Evolutionary conservation across 129 eudicot species (phyloP), one percentile per base, ranked within the genome.

Genomic region (Chrysanthemum makinoi): DNA sequence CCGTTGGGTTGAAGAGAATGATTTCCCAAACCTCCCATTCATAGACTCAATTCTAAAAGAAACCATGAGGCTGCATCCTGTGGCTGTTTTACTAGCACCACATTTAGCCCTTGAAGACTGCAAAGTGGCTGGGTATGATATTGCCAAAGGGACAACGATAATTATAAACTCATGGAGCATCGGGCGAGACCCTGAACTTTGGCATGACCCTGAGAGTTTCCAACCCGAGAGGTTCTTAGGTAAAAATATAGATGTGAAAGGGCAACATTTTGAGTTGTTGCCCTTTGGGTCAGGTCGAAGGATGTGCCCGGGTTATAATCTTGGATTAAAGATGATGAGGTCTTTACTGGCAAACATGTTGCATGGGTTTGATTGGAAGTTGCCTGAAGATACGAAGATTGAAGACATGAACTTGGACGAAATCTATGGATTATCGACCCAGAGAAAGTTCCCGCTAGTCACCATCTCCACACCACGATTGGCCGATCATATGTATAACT

Each of bases 81-180:
- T 68, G 51, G 73, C 80, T 0, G 76, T 72, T 2, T 19, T 81
- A 51, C 70, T 81, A 28, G 85, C 82, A 46, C 85, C 85, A 4
- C 82, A 81, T 66, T 68, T 72, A 18, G 85, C 85, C 69, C 85
- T 77, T 47, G 65, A 81, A 73, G 85, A 81, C 49, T 79, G 81
- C 75, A 53, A 47, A 11, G 83, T 83, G 35, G 72, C 65, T 0
- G 83, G 81, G 48, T 79, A 83, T 44, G 72, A 83, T 49, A 75
- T 83, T 9, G 19, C 2, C 0, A 75, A 83, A 79, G 86, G 86
- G 13, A 83, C 83, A 13, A 65, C 50, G 2, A 74, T 83, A n/a
- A 59, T 79, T 16, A 55, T 83, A 11, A 75, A 83, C 76, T 6
- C 66, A 3, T 83, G 86, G 86, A 65, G 86, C 33, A 66, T 83